A percentile compares a stretch with the other conserved stretches of the same genome.
Conservation (phyloP, 2,329 filamentous ascomycete species). For the Talaromyces sp. region DNA sequence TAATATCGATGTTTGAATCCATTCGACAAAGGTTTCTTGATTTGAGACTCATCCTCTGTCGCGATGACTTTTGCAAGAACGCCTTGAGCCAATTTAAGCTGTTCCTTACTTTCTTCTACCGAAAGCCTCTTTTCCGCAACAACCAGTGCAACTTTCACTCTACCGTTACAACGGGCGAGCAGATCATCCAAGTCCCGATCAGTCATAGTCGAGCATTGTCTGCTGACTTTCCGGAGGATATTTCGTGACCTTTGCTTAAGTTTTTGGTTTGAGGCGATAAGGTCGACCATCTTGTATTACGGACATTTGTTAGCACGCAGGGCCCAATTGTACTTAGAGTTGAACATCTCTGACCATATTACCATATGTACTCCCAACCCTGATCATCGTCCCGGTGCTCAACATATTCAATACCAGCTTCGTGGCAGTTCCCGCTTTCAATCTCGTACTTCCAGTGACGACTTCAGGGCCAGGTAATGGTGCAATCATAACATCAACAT, state of each 20-base stretch:
- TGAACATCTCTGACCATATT: constrained; percentile 33
- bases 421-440: constrained; percentile 47
- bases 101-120: constrained; percentile 25
- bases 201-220: constrained; percentile 19
- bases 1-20: neutral
- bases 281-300: constrained; percentile 33
- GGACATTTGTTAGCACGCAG: neutral
- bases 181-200: constrained; percentile 30
- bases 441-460: constrained; percentile 45
- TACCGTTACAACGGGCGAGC: constrained; percentile 28
- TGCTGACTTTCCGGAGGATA: constrained; percentile 30
- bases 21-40: constrained; percentile 12
- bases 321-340: neutral
- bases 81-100: constrained; percentile 25
- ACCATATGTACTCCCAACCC: constrained; percentile 42
- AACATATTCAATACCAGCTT: constrained; percentile 47
- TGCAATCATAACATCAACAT: constrained; percentile 35
- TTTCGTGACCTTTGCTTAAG: constrained; percentile 35
- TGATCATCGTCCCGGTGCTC: constrained; percentile 43
- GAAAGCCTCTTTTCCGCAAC: constrained; percentile 26
- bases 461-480: constrained; percentile 44
- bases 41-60: constrained; percentile 11
- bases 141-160: constrained; percentile 36
- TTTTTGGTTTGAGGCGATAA: constrained; percentile 40
- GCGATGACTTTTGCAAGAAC: constrained; percentile 25